Conservation (phyloP, 495 filamentous ascomycete genomes). For the Penicillium odoratum region DNA sequence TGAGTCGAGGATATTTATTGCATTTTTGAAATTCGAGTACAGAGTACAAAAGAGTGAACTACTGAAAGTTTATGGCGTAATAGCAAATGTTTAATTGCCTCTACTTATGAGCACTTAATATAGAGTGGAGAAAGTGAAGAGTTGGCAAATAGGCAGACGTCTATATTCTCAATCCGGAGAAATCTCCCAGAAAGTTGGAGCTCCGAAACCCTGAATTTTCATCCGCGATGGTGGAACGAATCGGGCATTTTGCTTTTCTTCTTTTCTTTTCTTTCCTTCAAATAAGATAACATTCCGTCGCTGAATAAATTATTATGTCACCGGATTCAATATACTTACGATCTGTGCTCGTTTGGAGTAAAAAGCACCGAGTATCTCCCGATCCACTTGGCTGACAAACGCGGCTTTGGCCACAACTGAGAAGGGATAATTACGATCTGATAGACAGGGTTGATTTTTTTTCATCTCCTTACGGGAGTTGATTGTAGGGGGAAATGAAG, state of each 20-base stretch:
- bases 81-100: not conserved
- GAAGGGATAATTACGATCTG: slow-evolving; percentile 5
- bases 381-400: slow-evolving; percentile 2
- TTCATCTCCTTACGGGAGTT: not conserved
- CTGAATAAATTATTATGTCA: not conserved
- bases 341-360: not conserved
- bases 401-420: not conserved
- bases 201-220: slow-evolving; percentile 24
- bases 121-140: not conserved
- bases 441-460: not conserved
- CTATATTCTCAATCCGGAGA: slow-evolving; percentile 13
- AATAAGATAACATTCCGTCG: not conserved
- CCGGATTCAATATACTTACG: not conserved
- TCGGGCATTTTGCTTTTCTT: slow-evolving; percentile 3
- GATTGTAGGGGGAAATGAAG: slow-evolving; percentile 5
- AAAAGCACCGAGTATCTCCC: slow-evolving; percentile 1
- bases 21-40: no score
- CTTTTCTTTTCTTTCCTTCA: not conserved
- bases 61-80: not conserved
- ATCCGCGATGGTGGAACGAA: slow-evolving; percentile 12
- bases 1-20: slow-evolving; percentile 3
- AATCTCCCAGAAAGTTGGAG: slow-evolving; percentile 22
- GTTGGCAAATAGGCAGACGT: slow-evolving; percentile 1
- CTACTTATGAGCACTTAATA: not conserved
- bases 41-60: not conserved